Evolutionary conservation across 1,139 yeast species (phyloP), one percentile per base, ranked within the genome.

Genomic region (Saccharomyces pastorianus): DNA sequence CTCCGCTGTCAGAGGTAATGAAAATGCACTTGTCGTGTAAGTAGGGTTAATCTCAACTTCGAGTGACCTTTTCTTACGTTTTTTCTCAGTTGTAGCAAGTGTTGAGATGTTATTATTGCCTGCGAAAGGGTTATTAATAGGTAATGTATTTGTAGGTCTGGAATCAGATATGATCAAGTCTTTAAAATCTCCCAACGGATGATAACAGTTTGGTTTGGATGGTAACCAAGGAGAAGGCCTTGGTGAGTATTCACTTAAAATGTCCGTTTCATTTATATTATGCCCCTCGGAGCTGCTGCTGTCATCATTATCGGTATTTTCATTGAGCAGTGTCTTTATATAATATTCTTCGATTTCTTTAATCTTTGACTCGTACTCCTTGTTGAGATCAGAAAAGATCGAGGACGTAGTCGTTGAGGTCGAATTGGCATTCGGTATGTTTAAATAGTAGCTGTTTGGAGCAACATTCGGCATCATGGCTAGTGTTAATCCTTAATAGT

Each of bases 281-380:
- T 11, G 44, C 25, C 25, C 44, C 6, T 38, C 44, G 11, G 25
- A 9, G 13, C 25, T 38, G 25, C 48, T 49, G 5, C 29, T 51
- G 11, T 38, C 51, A 28, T 46, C 46, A 17, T 46, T 46, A 8
- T 47, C 49, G 31, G 14, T 26, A 26, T 64, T 63, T n/a, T 67
- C 69, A 47, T 58, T 59, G 50, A 66, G 54, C 54, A 68, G 51
- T 26, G 66, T 66, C 57, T 65, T 65, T 47, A 66, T 50, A 48
- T 68, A 68, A 56, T 68, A 66, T 38, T 64, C 69, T 53, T 68
- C 71, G n/a, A 68, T 65, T 53, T 68, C 71, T 47, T 60, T 62
- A 27, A 68, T 60, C 51, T 61, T 55, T 23, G 56, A 46, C 41
- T 60, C 64, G 51, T 66, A 65, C 17, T 60, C 53, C 17, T 59